These are phyloP conservation scores for Gentiana macrophylla DNA, from an alignment of 257 asterid species.

Conservation along the genomic window DNA sequence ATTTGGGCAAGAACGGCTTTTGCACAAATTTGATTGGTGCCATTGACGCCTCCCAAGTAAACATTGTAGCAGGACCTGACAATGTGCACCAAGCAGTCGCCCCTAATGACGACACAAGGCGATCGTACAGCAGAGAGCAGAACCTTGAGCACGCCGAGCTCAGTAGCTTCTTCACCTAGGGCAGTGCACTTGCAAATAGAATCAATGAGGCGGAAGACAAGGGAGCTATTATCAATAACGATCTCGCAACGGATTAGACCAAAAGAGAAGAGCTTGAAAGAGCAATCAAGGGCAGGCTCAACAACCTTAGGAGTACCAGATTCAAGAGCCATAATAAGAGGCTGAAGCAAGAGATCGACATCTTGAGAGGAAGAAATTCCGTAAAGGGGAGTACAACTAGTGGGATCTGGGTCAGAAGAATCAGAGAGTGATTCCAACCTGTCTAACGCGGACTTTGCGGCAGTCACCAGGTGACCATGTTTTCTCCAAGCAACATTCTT, in stretches of 20 bases:
- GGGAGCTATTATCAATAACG: conserved; percentile 19
- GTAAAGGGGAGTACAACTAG: conserved; percentile 74
- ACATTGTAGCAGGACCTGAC: conserved; percentile 95
- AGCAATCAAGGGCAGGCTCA: conserved; percentile 92
- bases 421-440: conserved; percentile 70
- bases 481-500: conserved; percentile 98
- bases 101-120: conserved; percentile 52
- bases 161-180: conserved; percentile 62
- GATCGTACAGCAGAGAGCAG: conserved; percentile 84
- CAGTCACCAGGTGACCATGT: conserved; percentile 80
- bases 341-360: conserved; percentile 59
- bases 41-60: conserved; percentile 81
- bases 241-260: conserved; percentile 73
- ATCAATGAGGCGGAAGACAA: conserved; percentile 58
- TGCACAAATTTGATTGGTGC: conserved; percentile 99
- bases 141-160: conserved; percentile 69
- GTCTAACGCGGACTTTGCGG: conserved; percentile 88
- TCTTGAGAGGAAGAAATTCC: conserved; percentile 63
- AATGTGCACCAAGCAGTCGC: conserved; percentile 70
- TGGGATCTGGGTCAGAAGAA: conserved; percentile 55
- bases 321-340: conserved; percentile 63
- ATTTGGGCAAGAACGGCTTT: conserved; percentile 94
- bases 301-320: conserved; percentile 82
- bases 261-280: conserved; percentile 61
- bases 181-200: conserved; percentile 68